phyloP scores from a whole-genome alignment of 768 basidiomycete species.

The Albatrellus ellisii region DNA sequence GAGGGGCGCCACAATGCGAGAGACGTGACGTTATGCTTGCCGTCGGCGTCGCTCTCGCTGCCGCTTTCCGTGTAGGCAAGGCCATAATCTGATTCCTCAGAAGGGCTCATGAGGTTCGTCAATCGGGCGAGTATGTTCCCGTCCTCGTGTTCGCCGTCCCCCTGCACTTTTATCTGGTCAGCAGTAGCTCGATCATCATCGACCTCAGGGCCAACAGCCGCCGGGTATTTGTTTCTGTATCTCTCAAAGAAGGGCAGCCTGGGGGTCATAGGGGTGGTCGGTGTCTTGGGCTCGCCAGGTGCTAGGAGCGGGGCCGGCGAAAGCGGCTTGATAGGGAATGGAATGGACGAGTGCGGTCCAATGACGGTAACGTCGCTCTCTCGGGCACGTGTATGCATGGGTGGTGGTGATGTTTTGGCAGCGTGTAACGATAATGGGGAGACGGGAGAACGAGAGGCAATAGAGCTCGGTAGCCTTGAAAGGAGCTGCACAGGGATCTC shows the following conservation, averaged over 20 bases:
- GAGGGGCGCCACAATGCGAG: too few species aligned
- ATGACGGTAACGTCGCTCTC: not conserved
- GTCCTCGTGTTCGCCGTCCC: not conserved
- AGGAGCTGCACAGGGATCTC: too few species aligned
- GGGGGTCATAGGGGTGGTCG: conserved; percentile 7
- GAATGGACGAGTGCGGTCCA: conserved; percentile 12
- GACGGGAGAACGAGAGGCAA: too few species aligned
- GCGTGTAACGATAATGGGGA: too few species aligned
- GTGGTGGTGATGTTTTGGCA: too few species aligned
- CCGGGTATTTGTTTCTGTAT: conserved; percentile 24
- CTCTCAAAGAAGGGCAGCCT: conserved; percentile 47
- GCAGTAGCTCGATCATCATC: not conserved
- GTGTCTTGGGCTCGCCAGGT: conserved; percentile 16
- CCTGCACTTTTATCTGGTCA: too few species aligned
- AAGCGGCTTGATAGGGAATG: conserved; percentile 16
- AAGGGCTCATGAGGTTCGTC: not conserved
- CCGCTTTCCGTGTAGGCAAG: not conserved
- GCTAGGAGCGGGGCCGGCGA: conserved; percentile 13
- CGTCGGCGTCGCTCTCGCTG: conserved; percentile 16
- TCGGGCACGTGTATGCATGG: too few species aligned
- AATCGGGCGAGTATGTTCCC: not conserved
- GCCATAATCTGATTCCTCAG: not conserved
- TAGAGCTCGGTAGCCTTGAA: too few species aligned
- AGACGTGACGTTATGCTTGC: too few species aligned
- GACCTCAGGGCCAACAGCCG: conserved; percentile 3